These are phyloP conservation scores for Alternaria consortialis DNA, from an alignment of 2,329 filamentous ascomycete species.

Conservation along the genomic window DNA sequence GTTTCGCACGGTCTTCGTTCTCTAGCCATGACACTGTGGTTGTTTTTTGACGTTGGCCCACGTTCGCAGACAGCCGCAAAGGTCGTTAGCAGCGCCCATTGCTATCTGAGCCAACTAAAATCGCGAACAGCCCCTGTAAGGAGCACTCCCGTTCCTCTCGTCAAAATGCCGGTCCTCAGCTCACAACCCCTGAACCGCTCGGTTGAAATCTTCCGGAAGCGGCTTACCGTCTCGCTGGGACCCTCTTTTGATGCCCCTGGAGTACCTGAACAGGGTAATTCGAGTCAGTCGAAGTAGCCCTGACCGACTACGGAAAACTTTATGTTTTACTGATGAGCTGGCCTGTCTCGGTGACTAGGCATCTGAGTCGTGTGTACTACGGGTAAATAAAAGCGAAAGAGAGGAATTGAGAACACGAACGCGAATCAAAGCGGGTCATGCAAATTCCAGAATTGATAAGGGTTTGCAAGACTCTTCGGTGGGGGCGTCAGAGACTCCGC, in stretches of 20 bases:
- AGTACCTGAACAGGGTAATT: conserved; percentile 8
- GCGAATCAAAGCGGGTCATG: conserved; percentile 11
- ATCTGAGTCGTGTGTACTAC: conserved; percentile 12
- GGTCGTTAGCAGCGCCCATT: conserved; percentile 6
- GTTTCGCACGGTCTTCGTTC: conserved; percentile 1
- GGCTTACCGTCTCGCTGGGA: conserved; percentile 18
- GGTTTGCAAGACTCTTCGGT: conserved; percentile 4
- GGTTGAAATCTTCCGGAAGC: conserved; percentile 20
- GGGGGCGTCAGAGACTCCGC: not conserved
- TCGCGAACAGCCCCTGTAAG: not conserved
- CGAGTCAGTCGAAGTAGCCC: conserved; percentile 16
- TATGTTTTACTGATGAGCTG: conserved; percentile 5
- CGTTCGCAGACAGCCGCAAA: conserved; percentile 12
- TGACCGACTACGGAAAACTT: conserved; percentile 1
- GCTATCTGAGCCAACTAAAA: conserved; percentile 1
- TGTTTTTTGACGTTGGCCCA: conserved; percentile 11
- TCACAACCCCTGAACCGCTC: conserved; percentile 19
- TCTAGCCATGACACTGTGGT: not conserved
- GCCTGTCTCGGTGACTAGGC: not conserved
- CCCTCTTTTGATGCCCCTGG: conserved; percentile 1
- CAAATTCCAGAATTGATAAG: not conserved
- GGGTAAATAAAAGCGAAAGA: conserved; percentile 13
- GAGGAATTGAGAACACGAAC: conserved; percentile 13
- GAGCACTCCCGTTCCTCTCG: conserved; percentile 5
- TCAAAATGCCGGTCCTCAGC: conserved; percentile 13